Evolutionary conservation across 306 rosid genomes (phyloP).

Genomic region (Vigna unguiculata): DNA sequence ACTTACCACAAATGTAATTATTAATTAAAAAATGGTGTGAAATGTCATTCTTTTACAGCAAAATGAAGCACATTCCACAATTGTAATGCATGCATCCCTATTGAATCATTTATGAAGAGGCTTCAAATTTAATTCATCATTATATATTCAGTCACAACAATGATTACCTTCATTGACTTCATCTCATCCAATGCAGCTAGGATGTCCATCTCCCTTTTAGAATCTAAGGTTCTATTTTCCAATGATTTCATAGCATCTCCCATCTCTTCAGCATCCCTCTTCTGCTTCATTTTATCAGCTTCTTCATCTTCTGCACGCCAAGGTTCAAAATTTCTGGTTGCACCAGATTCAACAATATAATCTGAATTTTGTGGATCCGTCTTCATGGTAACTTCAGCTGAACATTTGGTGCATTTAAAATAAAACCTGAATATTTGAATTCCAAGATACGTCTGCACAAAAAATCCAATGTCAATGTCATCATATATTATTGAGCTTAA

Average conservation of each 20-base stretch:
- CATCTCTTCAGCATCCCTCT: constrained; percentile 82
- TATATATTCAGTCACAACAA: constrained; percentile 10
- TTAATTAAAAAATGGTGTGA: constrained; percentile 13
- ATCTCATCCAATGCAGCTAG: constrained; percentile 95
- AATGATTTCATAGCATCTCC: constrained; percentile 92
- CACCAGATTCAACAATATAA: constrained; percentile 85
- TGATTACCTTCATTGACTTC: constrained; percentile 88
- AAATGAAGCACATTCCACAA: constrained; percentile 11
- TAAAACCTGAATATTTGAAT: constrained; percentile 88
- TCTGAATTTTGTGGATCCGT: constrained; percentile 94
- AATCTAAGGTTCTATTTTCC: constrained; percentile 89
- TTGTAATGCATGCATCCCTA: not conserved
- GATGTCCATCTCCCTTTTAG: constrained; percentile 74
- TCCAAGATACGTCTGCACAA: constrained; percentile 81
- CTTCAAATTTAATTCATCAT: not conserved
- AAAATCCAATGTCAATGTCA: not conserved
- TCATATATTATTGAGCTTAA: constrained; percentile 20
- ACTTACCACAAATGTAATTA: not conserved
- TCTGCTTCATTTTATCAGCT: constrained; percentile 45
- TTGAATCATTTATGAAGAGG: not conserved
- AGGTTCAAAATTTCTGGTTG: constrained; percentile 64
- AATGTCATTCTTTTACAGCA: not conserved
- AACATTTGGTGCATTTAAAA: constrained; percentile 86
- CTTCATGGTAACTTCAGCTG: constrained; percentile 86
- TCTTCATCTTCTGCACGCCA: constrained; percentile 90